Evolutionary conservation across 306 rosid genomes (phyloP), one percentile per base, ranked within the genome.

Genomic region (Cucumis melo): DNA sequence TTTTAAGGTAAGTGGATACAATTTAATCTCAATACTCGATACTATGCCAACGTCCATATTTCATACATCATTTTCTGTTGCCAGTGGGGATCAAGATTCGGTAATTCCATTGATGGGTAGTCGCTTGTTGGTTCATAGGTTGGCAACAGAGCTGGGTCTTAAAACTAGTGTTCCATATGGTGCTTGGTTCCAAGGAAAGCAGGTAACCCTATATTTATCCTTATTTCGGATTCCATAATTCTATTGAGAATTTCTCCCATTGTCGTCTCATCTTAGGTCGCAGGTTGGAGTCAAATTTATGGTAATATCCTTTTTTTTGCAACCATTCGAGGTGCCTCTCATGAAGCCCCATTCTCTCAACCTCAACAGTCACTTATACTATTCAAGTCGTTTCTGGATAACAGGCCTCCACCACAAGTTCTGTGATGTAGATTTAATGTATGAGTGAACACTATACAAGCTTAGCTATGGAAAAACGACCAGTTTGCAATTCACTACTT

Each of bases 1-100:
- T 85, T 15, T 85, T 82, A 48, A 82, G 84, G 86, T 82, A 51
- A 2, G 20, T 51, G 75, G 6, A 3, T 15, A 2, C 13, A 39
- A 60, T 60, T 6, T 24, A 15, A 42, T 59, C 38, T 23, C 32
- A 10, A 58, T 17, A 46, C 5, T 13, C 53, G 13, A 46, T 12
- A 12, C 59, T 2, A 56, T 29, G 27, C 17, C 24, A 58, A 58
- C 36, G 17, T 7, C 36, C 16, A 34, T 62, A 9, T 29, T 32
- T 32, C 70, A 15, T 34, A 53, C 42, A 34, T 60, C 21, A 8
- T 7, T 36, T 13, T 32, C 24, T 63, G 11, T 13, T 67, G 56
- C 29, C 86, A 93, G 97, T 78, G 98, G 98, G 10, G 98, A 93
- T 80, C 98, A 93, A 84, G 98, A 93, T 85, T 93, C 97, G 24